These are phyloP conservation scores for Candida tallmaniae DNA, from an alignment of 805 yeast species.

Conservation along the genomic window DNA sequence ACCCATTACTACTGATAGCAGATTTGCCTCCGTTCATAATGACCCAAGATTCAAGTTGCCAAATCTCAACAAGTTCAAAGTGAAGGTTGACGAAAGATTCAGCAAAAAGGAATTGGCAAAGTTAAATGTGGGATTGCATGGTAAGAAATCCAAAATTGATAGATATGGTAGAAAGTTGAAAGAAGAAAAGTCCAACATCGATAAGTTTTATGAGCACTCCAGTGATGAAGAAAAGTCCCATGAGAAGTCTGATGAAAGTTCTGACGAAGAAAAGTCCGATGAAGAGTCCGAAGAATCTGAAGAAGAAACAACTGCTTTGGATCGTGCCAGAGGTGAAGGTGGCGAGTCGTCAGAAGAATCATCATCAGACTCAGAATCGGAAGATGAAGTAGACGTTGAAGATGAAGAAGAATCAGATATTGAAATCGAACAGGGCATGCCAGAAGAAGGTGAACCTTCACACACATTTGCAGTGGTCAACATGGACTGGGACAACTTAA, in stretches of 20 bases:
- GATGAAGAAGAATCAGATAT: conserved; percentile 48
- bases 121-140: conserved; percentile 35
- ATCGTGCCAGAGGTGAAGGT: conserved; percentile 68
- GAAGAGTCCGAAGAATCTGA: conserved; percentile 24
- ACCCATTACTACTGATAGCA: conserved; percentile 56
- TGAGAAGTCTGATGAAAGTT: conserved; percentile 19
- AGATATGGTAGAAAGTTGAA: conserved; percentile 76
- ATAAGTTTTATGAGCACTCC: conserved; percentile 52
- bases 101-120: conserved; percentile 57
- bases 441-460: conserved; percentile 88
- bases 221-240: conserved; percentile 19
- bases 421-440: conserved; percentile 52
- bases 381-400: conserved; percentile 40
- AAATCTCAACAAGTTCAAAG: conserved; percentile 61
- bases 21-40: conserved; percentile 72
- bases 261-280: conserved; percentile 18
- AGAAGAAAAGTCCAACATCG: conserved; percentile 50
- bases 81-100: conserved; percentile 83
- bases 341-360: conserved; percentile 1
- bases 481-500: conserved; percentile 96
- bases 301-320: conserved; percentile 17
- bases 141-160: conserved; percentile 70
- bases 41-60: conserved; percentile 89
- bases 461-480: conserved; percentile 84
- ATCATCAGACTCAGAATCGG: conserved; percentile 30